phyloP scores from a whole-genome alignment of 106 monocot species.

The Ottelia alismoides region DNA sequence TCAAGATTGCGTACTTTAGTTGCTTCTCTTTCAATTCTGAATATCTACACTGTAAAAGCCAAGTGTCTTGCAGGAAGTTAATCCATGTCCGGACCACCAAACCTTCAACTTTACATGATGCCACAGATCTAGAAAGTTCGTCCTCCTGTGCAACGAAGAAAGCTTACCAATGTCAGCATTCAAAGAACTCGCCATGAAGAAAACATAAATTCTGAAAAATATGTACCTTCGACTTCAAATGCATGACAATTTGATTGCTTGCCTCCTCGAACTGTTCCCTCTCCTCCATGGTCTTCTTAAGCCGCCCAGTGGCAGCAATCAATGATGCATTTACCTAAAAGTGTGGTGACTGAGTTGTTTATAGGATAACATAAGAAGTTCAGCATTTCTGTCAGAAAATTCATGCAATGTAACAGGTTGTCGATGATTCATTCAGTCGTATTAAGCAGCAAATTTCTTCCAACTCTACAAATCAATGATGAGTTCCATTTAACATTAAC shows the following conservation, averaged over 20 bases:
- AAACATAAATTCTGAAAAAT: too few species aligned
- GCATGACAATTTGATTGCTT: constrained; percentile 73
- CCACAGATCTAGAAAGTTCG: constrained; percentile 79
- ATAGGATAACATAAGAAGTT: too few species aligned
- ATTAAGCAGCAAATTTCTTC: too few species aligned
- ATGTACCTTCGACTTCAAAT: constrained; percentile 88
- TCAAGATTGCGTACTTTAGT: constrained; percentile 24
- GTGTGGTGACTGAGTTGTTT: not conserved
- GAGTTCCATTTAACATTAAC: too few species aligned
- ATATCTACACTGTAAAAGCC: constrained; percentile 54
- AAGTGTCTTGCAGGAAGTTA: constrained; percentile 93
- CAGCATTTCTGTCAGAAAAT: too few species aligned
- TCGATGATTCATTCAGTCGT: too few species aligned
- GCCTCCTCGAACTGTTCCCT: constrained; percentile 94
- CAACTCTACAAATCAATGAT: too few species aligned
- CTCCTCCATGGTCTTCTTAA: constrained; percentile 92
- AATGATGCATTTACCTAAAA: constrained; percentile 67
- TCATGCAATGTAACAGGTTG: too few species aligned
- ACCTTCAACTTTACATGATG: constrained; percentile 76
- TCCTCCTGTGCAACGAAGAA: constrained; percentile 44
- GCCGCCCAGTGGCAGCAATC: constrained; percentile 35
- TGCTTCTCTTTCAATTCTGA: constrained; percentile 55
- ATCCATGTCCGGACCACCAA: constrained; percentile 77
- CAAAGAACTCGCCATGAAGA: too few species aligned
- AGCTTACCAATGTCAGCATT: not conserved